Evolutionary conservation across 1,284 basidiomycete species (phyloP).

Genomic region (Puccinia polysora): DNA sequence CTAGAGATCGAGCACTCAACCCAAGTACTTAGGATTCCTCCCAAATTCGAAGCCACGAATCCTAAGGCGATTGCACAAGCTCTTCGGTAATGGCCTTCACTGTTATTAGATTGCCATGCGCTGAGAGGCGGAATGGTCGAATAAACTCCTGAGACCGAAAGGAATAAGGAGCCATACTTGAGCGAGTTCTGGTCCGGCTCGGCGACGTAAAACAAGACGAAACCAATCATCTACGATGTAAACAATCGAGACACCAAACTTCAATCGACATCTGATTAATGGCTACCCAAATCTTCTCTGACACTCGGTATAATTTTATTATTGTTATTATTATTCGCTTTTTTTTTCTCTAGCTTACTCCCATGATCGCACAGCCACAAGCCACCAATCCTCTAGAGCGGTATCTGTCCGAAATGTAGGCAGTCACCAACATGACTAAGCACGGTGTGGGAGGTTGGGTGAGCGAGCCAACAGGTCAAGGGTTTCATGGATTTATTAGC

Average conservation of each 20-base stretch:
- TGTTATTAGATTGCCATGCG: conserved; percentile 27
- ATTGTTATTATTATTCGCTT: background rate
- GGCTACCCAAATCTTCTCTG: too few relatives aligned
- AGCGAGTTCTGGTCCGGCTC: background rate
- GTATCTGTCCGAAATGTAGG: conserved; percentile 17
- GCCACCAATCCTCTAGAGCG: background rate
- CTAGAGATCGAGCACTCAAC: background rate
- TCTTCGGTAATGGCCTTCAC: background rate
- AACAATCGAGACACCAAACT: background rate
- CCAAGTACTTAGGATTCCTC: conserved; percentile 31
- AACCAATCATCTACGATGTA: conserved; percentile 8
- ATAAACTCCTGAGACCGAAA: conserved; percentile 13
- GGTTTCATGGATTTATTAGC: too few relatives aligned
- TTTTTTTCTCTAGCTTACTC: background rate
- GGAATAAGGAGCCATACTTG: conserved; percentile 20
- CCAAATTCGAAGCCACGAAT: background rate
- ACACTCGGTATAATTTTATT: background rate
- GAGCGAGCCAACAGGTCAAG: too few relatives aligned
- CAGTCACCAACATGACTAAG: conserved; percentile 2
- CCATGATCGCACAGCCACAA: background rate
- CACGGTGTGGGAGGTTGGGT: background rate
- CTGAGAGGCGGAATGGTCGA: background rate
- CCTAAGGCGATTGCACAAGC: conserved; percentile 18
- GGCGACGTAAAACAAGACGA: background rate
- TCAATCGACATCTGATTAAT: background rate